Base-by-base conservation (phyloP, 2,329 filamentous ascomycete genomes). In the Colletotrichum brevisporum region DNA sequence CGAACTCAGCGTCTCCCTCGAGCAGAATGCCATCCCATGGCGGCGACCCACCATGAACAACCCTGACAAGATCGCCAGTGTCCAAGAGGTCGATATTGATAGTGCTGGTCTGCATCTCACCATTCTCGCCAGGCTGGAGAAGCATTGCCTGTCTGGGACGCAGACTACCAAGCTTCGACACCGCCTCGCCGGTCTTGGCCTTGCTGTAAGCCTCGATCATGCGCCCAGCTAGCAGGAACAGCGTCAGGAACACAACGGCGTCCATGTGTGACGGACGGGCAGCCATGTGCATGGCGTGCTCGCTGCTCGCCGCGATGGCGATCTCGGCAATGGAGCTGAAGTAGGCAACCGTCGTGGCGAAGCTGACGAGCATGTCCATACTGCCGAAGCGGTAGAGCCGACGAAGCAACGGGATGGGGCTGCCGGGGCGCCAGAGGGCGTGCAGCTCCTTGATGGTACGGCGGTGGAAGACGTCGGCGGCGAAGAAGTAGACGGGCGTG, bases 171-270 rank as follows among this genome's bases (percentile, higher is more conserved):
- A 91, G 78, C n/a, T 86, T 85, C 3, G 85, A 83, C 16, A 91
- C 86, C 21, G 89, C 89, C 76, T 91, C 88, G 1, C 89, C 89
- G 6, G 89, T 86, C 89, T 4, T 58, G 21, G 88, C 86, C 74
- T 91, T 91, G 78, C 87, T 90, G 76, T 90, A 89, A 2, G 89
- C 88, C 78, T 91, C 89, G 4, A 87, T 75, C 41, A 84, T 83
- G 5, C 85, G 79, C 31, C 78, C 79, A 70, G 71, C 66, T 5
- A 91, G 82, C 43, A 91, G 83, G 74, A 91, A 91, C 77, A 91
- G 83, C 0, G 89, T 91, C 54, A 91, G 77, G 71, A 91, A 91
- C 5, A 90, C 88, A 2, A 91, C 89, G 0, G 88, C 86, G 74
- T 91, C 89, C 80, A 54, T 47, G 8, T 52, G 48, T 1, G 24